A percentile compares a stretch with the other conserved stretches of the same genome.
phyloP scores from a whole-genome alignment of 345 rosid genomes.

The Heritiera fomes region DNA sequence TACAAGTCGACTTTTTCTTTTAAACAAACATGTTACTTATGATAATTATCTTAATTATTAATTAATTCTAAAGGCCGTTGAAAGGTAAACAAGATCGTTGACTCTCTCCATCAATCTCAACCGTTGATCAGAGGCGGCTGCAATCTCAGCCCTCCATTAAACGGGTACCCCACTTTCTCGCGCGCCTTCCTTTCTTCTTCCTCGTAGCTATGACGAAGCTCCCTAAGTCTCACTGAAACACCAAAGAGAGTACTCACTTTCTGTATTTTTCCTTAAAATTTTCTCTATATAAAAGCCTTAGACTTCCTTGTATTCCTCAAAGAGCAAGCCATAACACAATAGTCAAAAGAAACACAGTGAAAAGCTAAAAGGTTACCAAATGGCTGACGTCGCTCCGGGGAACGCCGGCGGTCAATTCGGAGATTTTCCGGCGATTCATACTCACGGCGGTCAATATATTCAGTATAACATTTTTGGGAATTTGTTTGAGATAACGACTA shows the following conservation, averaged over 20 bases:
- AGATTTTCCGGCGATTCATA: slow-evolving; percentile 71
- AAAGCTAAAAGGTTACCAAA: slow-evolving; percentile 10
- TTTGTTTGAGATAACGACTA: slow-evolving; percentile 73
- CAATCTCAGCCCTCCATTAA: slow-evolving; percentile 38
- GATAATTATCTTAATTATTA: no score
- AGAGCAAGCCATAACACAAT: slow-evolving; percentile 13
- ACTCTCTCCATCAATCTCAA: background rate
- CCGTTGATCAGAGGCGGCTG: slow-evolving; percentile 61
- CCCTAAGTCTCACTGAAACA: no score
- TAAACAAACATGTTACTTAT: no score
- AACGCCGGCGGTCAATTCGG: slow-evolving; percentile 49
- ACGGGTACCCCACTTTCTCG: slow-evolving; percentile 21
- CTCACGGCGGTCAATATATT: slow-evolving; percentile 69
- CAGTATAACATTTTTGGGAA: slow-evolving; percentile 84
- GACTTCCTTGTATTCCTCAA: background rate
- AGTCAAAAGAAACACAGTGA: background rate
- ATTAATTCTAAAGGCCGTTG: no score
- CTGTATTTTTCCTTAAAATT: no score
- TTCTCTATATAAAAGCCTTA: background rate
- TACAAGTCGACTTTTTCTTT: no score
- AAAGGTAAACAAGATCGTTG: background rate
- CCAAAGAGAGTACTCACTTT: background rate
- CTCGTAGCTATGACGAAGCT: slow-evolving; percentile 49
- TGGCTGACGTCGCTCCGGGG: slow-evolving; percentile 37
- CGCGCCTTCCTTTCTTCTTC: slow-evolving; percentile 58